Base-by-base conservation (phyloP, 2,329 filamentous ascomycete species). In the Pestalotiopsis sp. region DNA sequence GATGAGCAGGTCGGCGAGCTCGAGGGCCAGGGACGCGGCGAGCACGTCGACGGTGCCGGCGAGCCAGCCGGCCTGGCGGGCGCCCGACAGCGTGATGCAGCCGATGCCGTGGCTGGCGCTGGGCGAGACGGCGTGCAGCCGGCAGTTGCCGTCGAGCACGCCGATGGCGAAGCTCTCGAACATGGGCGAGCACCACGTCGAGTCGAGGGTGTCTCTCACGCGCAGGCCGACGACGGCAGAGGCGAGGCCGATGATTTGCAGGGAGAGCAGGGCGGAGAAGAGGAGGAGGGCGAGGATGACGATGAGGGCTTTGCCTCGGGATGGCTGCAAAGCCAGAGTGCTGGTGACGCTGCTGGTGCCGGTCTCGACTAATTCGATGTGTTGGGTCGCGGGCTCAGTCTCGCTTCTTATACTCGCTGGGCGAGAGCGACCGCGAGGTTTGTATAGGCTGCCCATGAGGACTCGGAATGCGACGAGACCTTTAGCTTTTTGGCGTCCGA, bases 161-260 rank as follows among this genome's bases (percentile, higher is more conserved):
- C 63, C 64, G 7, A 67, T 39, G 20, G 66, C 61, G 49, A 66
- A 66, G 57, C 59, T 39, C 36, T 71, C 68, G 62, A 72, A 71
- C 66, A 71, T 66, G 2, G 71, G 69, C 7, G 71, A 72, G 62
- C 71, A 72, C 69, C 69, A 72, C 1, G 23, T 20, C 5, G 71
- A 68, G n/a, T 64, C 41, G 20, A 72, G 64, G 0, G 17, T 27
- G 13, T 60, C 64, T 1, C 23, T 31, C 20, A 27, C 52, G 12
- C 52, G 2, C 2, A 59, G 69, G 3, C 67, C 69, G 14, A 36
- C 6, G 20, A 64, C 60, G 23, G 71, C 69, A n/a, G 61, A 56
- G 3, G 14, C 66, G 9, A 70, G 71, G 36, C 71, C 69, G 20
- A 70, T 67, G 59, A 71, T 52, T 25, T 71, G 69, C 58, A 71